Base-by-base conservation (phyloP, 116 monocot genomes). In the Phalaenopsis hybrid region DNA sequence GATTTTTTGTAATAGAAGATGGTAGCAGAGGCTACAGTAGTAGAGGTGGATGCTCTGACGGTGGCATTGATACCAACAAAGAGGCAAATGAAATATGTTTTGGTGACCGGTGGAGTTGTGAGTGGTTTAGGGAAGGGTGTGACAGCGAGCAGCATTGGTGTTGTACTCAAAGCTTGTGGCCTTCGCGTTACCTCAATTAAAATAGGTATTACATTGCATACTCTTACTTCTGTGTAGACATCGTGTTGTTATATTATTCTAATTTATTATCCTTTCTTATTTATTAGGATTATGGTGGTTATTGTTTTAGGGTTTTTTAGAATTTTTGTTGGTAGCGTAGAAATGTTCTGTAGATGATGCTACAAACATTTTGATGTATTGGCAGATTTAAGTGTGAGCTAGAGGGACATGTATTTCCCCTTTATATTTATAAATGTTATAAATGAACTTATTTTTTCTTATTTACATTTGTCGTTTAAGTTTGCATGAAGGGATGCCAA, bases 141-240 rank as follows among this genome's bases (percentile, higher is more conserved):
- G 45, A 84, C 87, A 0, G 84, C 87, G 43, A 87, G 87, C 76
- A 87, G 87, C 78, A 87, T 87, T 57, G 87, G 87, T 1, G 84
- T 87, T 5, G 67, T 84, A 21, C 74, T 87, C 74, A 87, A 87
- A 52, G 87, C 87, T 7, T 84, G 87, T 18, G 87, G 84, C 16
- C 82, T 87, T 12, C 81, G 87, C 2, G 84, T 87, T 8, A 87
- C 87, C 63, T 84, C 87, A 67, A 87, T 87, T 25, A 87, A 87
- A 58, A 84, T 84, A 50, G 84, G 84, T 84, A 75, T 59, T 82
- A 76, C 44, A 43, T 79, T 11, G 21, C 20, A 45, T 11, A 20
- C 2, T 21, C 46, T 46, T 75, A 45, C 33, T 8, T 48, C 9
- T n/a, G 21, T 44, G 21, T 13, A 5, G 41, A 41, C 33, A 72